phyloP scores from a whole-genome alignment of 495 filamentous ascomycete species.

The Penicillium odoratum region DNA sequence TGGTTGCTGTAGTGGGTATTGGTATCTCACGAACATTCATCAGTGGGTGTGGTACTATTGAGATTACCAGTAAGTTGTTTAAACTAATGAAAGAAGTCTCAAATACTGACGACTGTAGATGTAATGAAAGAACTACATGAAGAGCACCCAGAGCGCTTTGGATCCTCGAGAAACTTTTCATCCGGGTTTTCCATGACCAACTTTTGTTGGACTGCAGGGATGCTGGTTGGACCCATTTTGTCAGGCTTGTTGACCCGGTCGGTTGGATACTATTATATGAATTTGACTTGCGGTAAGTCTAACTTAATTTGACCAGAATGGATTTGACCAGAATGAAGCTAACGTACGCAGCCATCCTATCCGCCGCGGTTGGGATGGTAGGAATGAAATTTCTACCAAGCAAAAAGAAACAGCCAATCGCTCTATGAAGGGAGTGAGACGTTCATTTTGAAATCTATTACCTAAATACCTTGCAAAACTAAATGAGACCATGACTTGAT shows the following conservation, averaged over 20 bases:
- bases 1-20: slow-evolving; percentile 2
- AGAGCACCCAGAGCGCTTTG: slow-evolving; percentile 5
- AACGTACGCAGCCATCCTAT: not conserved
- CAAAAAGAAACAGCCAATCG: not conserved
- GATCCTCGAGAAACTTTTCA: slow-evolving; percentile 2
- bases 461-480: not conserved
- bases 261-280: slow-evolving; percentile 12
- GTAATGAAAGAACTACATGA: slow-evolving; percentile 1
- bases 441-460: not conserved
- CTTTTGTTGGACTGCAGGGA: slow-evolving; percentile 6
- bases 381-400: not conserved
- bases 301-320: not conserved
- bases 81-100: not conserved
- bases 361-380: not conserved
- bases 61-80: slow-evolving; percentile 6
- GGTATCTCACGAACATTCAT: slow-evolving; percentile 1
- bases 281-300: slow-evolving; percentile 10
- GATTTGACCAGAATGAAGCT: not conserved
- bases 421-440: not conserved
- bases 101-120: not conserved
- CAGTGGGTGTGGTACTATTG: not conserved
- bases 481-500: not conserved
- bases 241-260: not conserved
- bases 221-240: slow-evolving; percentile 9
- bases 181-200: slow-evolving; percentile 2